Base-by-base conservation (phyloP, 257 asterid species). In the Anisodus acutangulus region DNA sequence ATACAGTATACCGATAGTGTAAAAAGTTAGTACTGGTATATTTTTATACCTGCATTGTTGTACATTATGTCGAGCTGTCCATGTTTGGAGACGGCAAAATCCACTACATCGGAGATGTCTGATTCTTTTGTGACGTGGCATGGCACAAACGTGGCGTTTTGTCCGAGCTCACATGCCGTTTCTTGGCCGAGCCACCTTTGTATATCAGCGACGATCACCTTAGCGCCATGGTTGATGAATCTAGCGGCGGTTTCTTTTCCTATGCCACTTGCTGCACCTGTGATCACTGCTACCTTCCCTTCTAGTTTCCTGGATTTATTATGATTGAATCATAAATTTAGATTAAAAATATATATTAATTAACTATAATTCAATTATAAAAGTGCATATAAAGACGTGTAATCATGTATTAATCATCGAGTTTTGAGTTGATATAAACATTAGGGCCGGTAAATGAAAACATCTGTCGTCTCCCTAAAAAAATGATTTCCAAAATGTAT, bases 231-330 rank as follows among this genome's bases (percentile, higher is more conserved):
- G 83, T 37, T 66, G 79, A 93, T 88, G 94, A 96, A 94, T 57
- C 88, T 90, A 41, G 86, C 51, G 1, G 98, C 98, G 1, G 98
- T 93, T 83, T 88, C 98, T 88, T 88, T 92, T 9, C 99, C 98
- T 47, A 93, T 91, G 5, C 99, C 99, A 22, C 89, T 87, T 37
- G 99, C 98, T 13, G 93, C 95, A 4, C 99, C 98, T 0, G 98
- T 94, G 83, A 96, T 94, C 39, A 94, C 79, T 51, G 98, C 98
- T 84, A 93, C 88, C 87, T 96, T 94, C 58, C 98, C 97, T 90
- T 92, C 90, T 54, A 96, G 67, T 86, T 90, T 96, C 82, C 97
- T 93, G 85, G 4, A 66, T 80, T 16, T 51, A 62, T 26, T 26
- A 26, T 26, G 0, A 26, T 26, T 26, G 31, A 26, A 26, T 26